Evolutionary conservation across 2,329 filamentous ascomycete genomes (phyloP), one percentile per base, ranked within the genome.

Genomic region (Tolypocladium sp.): DNA sequence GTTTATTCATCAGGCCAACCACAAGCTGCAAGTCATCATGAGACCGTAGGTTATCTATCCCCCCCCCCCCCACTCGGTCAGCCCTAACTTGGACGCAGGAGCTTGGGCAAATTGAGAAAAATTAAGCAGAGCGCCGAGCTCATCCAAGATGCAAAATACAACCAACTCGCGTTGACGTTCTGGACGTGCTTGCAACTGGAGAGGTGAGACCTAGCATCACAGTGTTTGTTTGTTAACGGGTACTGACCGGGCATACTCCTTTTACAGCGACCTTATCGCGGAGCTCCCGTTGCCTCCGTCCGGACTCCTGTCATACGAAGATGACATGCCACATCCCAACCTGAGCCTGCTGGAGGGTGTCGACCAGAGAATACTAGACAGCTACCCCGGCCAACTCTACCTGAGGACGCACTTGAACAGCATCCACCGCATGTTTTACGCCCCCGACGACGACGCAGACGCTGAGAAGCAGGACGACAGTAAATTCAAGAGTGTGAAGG

Each of bases 141-240:
- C 64, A 73, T 79, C 37, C 74, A 72, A 44, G 79, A 77, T 44
- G 73, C 70, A 59, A 74, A 73, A 64, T 72, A 74, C 66, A 90
- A 92, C 68, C 79, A 88, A 59, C 79, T 88, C 41, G 79, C 88
- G 17, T 82, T 95, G 65, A 88, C 91, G 0, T 97, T 92, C 67
- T 97, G 93, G 93, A 94, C 92, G 9, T 96, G 91, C 70, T 77
- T 97, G 63, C 93, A 97, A 69, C 80, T 97, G 13, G 93, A 97
- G 73, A 96, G 88, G 88, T 91, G 72, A 65, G 73, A 62, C 12
- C 10, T 3, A 20, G 27, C 30, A 20, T 25, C 2, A 5, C 9
- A 51, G 30, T 17, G 20, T 12, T 35, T 33, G 20, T 3, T n/a
- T n/a, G 30, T 35, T 53, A 2, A 53, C 20, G 30, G n/a, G 10